Percentiles rank a stretch among this genome's conserved stretches.
These are phyloP conservation scores for Peronospora belbahrii DNA, from an alignment of 352 stramenopile genomes.

Conservation along the genomic window DNA sequence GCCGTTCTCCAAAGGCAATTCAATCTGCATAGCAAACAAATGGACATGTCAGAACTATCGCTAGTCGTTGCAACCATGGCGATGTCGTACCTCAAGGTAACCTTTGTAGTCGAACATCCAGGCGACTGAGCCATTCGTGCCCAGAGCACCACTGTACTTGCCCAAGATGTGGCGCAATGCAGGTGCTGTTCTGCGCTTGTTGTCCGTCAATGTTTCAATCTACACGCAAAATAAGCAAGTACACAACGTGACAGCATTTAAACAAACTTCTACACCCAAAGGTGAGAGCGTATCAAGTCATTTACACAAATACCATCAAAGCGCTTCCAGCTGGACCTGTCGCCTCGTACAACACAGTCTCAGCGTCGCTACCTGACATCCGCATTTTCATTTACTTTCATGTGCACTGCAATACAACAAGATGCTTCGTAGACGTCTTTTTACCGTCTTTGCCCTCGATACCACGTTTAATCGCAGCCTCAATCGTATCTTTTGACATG, in stretches of 20 bases:
- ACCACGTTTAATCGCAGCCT: slow-evolving; percentile 74
- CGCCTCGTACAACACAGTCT: slow-evolving; percentile 74
- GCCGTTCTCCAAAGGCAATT: slow-evolving; percentile 19
- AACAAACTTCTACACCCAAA: not conserved
- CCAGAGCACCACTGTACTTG: slow-evolving; percentile 58
- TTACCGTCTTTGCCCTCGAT: slow-evolving; percentile 70
- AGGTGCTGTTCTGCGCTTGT: slow-evolving; percentile 72
- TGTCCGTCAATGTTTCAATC: slow-evolving; percentile 83
- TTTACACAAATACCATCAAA: slow-evolving; percentile 41
- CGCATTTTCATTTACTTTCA: no score
- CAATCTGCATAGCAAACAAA: slow-evolving; percentile 29
- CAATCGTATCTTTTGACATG: slow-evolving; percentile 81
- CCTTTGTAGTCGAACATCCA: slow-evolving; percentile 85
- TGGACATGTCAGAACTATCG: not conserved
- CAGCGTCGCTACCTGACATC: slow-evolving; percentile 43
- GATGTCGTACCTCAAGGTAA: slow-evolving; percentile 53
- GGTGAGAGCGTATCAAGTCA: no score
- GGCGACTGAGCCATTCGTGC: slow-evolving; percentile 68
- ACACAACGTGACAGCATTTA: not conserved
- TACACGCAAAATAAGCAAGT: slow-evolving; percentile 11
- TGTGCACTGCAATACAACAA: no score
- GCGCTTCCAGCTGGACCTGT: slow-evolving; percentile 62
- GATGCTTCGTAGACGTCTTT: no score
- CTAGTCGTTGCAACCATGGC: not conserved
- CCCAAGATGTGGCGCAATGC: slow-evolving; percentile 68